phyloP scores from a whole-genome alignment of 306 rosid species.

The Fragaria iinumae region DNA sequence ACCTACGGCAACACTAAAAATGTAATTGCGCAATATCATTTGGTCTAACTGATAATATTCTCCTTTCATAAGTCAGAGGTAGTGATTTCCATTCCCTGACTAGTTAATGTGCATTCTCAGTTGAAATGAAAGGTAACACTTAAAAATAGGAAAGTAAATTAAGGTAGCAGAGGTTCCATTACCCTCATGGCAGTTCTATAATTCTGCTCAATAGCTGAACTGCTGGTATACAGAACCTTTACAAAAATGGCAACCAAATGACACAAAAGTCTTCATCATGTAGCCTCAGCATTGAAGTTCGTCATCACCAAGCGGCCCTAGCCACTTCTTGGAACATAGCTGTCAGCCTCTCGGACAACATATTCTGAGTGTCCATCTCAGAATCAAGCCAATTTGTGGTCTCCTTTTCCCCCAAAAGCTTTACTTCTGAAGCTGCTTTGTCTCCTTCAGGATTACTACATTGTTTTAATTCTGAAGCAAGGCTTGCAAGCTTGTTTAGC shows the following conservation, averaged over 20 bases:
- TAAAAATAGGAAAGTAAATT: background rate
- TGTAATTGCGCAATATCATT: too few relatives aligned
- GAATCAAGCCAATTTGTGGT: constrained; percentile 26
- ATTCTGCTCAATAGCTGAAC: background rate
- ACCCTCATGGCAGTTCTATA: background rate
- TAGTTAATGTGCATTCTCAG: background rate
- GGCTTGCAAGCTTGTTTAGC: constrained; percentile 32
- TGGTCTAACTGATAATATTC: too few relatives aligned
- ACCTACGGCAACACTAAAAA: too few relatives aligned
- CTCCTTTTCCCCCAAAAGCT: constrained; percentile 21
- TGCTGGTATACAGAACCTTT: background rate
- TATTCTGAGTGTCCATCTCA: constrained; percentile 21
- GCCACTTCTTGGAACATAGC: constrained; percentile 39
- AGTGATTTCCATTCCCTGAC: background rate
- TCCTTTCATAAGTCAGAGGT: too few relatives aligned
- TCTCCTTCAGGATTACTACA: constrained; percentile 22
- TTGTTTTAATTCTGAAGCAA: constrained; percentile 31
- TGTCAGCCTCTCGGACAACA: constrained; percentile 19
- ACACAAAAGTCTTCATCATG: background rate
- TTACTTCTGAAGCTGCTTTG: constrained; percentile 19
- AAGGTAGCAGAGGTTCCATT: background rate
- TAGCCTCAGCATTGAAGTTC: background rate
- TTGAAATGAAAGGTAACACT: background rate
- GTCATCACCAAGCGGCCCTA: constrained; percentile 47
- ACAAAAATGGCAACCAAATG: background rate